phyloP scores from a whole-genome alignment of 2,329 filamentous ascomycete genomes.

The Xylariaceae sp. region DNA sequence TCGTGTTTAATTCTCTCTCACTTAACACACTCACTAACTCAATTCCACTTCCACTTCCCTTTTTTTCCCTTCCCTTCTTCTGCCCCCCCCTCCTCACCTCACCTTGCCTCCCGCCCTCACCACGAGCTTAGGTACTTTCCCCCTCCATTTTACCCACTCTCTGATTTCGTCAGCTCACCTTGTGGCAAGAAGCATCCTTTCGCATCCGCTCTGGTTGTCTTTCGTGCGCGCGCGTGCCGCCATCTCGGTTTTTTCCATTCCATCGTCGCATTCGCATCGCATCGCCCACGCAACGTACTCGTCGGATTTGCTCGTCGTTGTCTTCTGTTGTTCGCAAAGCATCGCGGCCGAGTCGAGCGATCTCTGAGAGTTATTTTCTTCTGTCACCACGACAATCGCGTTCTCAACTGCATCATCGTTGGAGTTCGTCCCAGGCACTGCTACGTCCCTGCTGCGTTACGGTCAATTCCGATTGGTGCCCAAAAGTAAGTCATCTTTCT shows the following conservation, averaged over 20 bases:
- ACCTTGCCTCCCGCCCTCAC: constrained; percentile 28
- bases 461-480: constrained; percentile 39
- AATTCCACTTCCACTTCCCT: constrained; percentile 24
- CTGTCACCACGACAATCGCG: constrained; percentile 9
- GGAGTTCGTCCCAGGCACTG: constrained; percentile 27
- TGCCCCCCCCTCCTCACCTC: constrained; percentile 22
- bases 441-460: constrained; percentile 28
- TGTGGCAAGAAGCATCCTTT: constrained; percentile 37
- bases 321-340: constrained; percentile 18
- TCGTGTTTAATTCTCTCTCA: constrained; percentile 40
- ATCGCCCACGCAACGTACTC: constrained; percentile 21
- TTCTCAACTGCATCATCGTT: constrained; percentile 18
- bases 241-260: constrained; percentile 31
- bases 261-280: constrained; percentile 26
- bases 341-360: constrained; percentile 23
- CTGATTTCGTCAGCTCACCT: constrained; percentile 33
- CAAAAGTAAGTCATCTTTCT: constrained; percentile 46
- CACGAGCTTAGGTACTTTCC: constrained; percentile 7
- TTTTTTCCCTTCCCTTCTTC: constrained; percentile 26
- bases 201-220: constrained; percentile 30
- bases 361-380: constrained; percentile 28
- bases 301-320: constrained; percentile 28
- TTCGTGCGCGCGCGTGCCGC: constrained; percentile 34
- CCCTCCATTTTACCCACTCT: constrained; percentile 29
- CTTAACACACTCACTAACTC: constrained; percentile 26